Evolutionary conservation across 257 asterid species (phyloP).

Genomic region (Plantago elongata): DNA sequence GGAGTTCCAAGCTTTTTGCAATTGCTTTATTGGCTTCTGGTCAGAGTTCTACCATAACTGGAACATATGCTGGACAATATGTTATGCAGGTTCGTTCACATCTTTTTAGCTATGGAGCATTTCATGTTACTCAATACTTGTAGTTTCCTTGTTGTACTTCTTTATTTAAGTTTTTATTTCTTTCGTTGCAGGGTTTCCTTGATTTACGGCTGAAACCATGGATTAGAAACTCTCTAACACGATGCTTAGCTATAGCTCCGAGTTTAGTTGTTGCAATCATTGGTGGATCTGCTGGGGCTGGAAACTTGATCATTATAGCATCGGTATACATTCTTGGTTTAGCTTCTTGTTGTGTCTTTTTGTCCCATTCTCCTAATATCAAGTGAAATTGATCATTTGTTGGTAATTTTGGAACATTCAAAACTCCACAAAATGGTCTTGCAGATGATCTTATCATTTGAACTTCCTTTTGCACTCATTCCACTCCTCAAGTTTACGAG

Average conservation of each 20-base stretch:
- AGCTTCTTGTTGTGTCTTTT: neutral
- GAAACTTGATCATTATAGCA: slow-evolving; percentile 84
- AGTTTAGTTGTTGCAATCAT: slow-evolving; percentile 77
- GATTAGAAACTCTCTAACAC: slow-evolving; percentile 78
- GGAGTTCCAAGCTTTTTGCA: slow-evolving; percentile 97
- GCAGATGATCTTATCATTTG: slow-evolving; percentile 95
- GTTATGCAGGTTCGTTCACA: slow-evolving; percentile 73
- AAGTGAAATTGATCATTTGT: no score
- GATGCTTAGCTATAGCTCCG: slow-evolving; percentile 87
- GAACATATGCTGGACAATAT: slow-evolving; percentile 95
- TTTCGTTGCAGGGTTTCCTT: slow-evolving; percentile 69
- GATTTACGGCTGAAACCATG: slow-evolving; percentile 86
- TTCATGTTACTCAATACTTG: neutral
- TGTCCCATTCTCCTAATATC: neutral
- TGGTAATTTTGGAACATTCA: no score
- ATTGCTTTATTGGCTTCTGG: slow-evolving; percentile 96
- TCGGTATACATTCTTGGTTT: slow-evolving; percentile 40
- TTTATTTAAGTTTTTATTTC: neutral
- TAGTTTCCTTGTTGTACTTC: neutral
- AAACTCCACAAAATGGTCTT: neutral
- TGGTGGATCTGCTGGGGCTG: slow-evolving; percentile 87
- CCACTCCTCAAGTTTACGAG: slow-evolving; percentile 98
- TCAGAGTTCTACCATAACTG: slow-evolving; percentile 95
- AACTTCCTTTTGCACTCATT: slow-evolving; percentile 89
- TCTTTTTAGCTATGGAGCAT: no score